Conservation (phyloP, 2,329 filamentous ascomycete genomes). For the Fusarium albidum region DNA sequence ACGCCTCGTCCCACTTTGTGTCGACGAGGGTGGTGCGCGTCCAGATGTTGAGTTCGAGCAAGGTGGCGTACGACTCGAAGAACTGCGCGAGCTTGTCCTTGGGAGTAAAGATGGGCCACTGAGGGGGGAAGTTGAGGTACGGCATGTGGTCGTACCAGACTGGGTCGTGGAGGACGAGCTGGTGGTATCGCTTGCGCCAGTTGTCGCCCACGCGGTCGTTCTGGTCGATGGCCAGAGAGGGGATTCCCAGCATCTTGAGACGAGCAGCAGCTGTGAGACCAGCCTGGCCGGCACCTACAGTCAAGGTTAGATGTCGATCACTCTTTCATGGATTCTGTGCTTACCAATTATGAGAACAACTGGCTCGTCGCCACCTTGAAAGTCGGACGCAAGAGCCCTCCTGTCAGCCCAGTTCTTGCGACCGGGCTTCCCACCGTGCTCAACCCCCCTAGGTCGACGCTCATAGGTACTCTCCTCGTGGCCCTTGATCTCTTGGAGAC, state of each 20-base stretch:
- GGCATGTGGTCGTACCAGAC: conserved; percentile 70
- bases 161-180: conserved; percentile 73
- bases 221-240: conserved; percentile 65
- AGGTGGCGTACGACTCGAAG: conserved; percentile 70
- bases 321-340: no score
- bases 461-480: conserved; percentile 58
- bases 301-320: accelerated
- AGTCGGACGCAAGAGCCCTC: conserved; percentile 56
- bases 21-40: conserved; percentile 57
- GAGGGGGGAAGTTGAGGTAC: conserved; percentile 69
- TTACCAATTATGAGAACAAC: conserved; percentile 68
- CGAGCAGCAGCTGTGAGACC: conserved; percentile 66
- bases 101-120: conserved; percentile 75
- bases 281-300: conserved; percentile 64
- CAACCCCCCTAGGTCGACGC: conserved; percentile 62
- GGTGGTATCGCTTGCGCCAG: conserved; percentile 69
- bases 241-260: conserved; percentile 65
- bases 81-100: conserved; percentile 77
- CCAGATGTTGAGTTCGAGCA: conserved; percentile 76
- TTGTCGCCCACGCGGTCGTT: conserved; percentile 68
- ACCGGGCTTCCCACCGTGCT: conserved; percentile 60
- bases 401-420: conserved; percentile 69
- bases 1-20: conserved; percentile 58
- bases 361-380: conserved; percentile 57
- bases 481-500: conserved; percentile 61